A percentile compares a stretch with the other conserved stretches of the same genome.
phyloP scores from a whole-genome alignment of 768 basidiomycete genomes.

The Russula olivacea region DNA sequence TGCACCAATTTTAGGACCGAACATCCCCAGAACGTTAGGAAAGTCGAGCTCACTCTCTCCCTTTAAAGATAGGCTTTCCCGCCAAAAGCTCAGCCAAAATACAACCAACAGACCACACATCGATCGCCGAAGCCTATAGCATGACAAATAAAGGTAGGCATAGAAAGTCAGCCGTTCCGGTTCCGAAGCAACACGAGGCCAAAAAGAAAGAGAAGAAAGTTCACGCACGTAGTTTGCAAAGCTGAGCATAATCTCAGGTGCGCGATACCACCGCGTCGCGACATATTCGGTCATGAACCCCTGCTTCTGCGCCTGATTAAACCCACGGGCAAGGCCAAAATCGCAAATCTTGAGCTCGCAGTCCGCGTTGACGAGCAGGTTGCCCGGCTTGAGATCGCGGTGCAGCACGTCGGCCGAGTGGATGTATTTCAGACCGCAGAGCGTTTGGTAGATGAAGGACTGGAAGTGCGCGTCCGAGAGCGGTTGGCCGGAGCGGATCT shows the following conservation, averaged over 20 bases:
- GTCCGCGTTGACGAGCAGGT: conserved; percentile 94
- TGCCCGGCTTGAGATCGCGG: conserved; percentile 92
- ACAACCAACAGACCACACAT: conserved; percentile 95
- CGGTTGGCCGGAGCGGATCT: conserved; percentile 85
- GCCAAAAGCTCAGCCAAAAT: conserved; percentile 90
- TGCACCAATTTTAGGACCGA: conserved; percentile 28
- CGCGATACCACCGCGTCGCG: conserved; percentile 98
- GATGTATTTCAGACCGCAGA: conserved; percentile 97
- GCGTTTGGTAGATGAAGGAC: conserved; percentile 96
- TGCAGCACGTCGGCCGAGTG: conserved; percentile 98
- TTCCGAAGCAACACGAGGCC: too few species aligned
- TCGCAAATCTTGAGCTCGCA: conserved; percentile 99
- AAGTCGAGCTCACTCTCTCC: conserved; percentile 69
- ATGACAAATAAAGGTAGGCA: background rate
- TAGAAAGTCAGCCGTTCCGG: background rate
- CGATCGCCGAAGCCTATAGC: conserved; percentile 79
- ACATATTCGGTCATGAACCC: conserved; percentile 99
- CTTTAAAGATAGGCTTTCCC: conserved; percentile 95
- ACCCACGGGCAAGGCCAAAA: conserved; percentile 93
- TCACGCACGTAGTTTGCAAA: conserved; percentile 83
- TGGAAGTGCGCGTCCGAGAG: conserved; percentile 90
- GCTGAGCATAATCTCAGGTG: conserved; percentile 98
- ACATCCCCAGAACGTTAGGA: conserved; percentile 8
- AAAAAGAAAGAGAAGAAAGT: conserved; percentile 5
- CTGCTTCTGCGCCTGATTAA: conserved; percentile 80